phyloP scores from a whole-genome alignment of 2,329 filamentous ascomycete genomes.

The Hypoxylon sp. region DNA sequence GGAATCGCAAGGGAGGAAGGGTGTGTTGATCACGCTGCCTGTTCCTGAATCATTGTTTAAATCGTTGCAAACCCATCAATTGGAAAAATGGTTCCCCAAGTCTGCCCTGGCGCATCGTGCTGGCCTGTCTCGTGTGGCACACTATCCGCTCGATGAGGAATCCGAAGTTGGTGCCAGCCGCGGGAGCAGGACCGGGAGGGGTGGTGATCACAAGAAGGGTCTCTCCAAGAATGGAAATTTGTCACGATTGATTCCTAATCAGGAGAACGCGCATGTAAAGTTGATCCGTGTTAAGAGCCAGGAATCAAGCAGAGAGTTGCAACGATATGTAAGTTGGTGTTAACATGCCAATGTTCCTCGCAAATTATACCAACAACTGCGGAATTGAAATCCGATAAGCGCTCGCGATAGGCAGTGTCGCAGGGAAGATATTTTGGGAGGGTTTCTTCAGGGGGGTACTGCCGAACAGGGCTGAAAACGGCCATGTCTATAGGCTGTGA shows the following conservation, averaged over 20 bases:
- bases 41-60: constrained; percentile 36
- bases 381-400: constrained; percentile 33
- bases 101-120: constrained; percentile 28
- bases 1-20: constrained; percentile 26
- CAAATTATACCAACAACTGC: constrained; percentile 6
- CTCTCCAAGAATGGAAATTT: constrained; percentile 33
- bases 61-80: constrained; percentile 13
- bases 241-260: constrained; percentile 25
- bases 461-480: constrained; percentile 36
- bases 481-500: constrained; percentile 27
- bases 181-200: constrained; percentile 16
- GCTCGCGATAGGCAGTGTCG: constrained; percentile 18
- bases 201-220: constrained; percentile 17
- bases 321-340: constrained; percentile 13
- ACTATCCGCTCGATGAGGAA: constrained; percentile 30
- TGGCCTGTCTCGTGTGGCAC: constrained; percentile 36
- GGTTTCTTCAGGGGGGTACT: constrained; percentile 12
- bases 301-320: constrained; percentile 1
- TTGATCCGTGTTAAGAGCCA: constrained; percentile 13
- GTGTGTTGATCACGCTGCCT: constrained; percentile 30
- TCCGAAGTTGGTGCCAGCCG: constrained; percentile 18
- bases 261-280: constrained; percentile 21
- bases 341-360: constrained; percentile 17
- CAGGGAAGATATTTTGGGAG: constrained; percentile 30
- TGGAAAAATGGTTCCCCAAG: constrained; percentile 25